Evolutionary conservation across 192 early-diverging fungal species (phyloP).

Genomic region (Coemansia brasiliensis): DNA sequence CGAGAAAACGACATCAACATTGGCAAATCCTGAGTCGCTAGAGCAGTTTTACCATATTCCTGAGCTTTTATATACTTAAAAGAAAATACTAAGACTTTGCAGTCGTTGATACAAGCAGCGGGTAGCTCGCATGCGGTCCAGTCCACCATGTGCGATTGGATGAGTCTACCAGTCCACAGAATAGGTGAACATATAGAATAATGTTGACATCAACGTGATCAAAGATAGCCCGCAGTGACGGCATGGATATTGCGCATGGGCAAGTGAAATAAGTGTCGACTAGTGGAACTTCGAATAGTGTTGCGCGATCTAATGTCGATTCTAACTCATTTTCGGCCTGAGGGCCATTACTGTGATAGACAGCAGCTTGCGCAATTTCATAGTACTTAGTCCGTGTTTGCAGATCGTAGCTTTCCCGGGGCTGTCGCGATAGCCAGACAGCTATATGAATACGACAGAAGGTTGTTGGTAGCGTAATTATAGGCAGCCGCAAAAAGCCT

Average conservation of each 20-base stretch:
- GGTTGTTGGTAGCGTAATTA: background rate
- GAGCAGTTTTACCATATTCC: constrained; percentile 79
- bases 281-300: constrained; percentile 28
- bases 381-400: constrained; percentile 15
- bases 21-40: constrained; percentile 90
- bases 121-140: constrained; percentile 47
- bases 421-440: constrained; percentile 34
- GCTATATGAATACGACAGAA: constrained; percentile 21
- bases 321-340: background rate
- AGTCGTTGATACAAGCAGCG: constrained; percentile 42
- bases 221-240: constrained; percentile 22
- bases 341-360: background rate
- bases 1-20: constrained; percentile 75
- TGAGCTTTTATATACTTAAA: constrained; percentile 33
- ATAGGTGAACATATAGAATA: constrained; percentile 24
- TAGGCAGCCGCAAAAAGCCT: constrained; percentile 37
- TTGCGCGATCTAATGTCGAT: constrained; percentile 19
- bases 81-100: constrained; percentile 10
- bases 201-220: constrained; percentile 23
- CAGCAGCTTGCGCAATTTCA: constrained; percentile 18
- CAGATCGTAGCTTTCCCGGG: constrained; percentile 22
- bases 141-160: constrained; percentile 24
- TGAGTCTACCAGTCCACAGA: constrained; percentile 33
- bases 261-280: constrained; percentile 47
- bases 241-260: constrained; percentile 33